phyloP scores from a whole-genome alignment of 768 basidiomycete genomes.

The Trametes meyenii region DNA sequence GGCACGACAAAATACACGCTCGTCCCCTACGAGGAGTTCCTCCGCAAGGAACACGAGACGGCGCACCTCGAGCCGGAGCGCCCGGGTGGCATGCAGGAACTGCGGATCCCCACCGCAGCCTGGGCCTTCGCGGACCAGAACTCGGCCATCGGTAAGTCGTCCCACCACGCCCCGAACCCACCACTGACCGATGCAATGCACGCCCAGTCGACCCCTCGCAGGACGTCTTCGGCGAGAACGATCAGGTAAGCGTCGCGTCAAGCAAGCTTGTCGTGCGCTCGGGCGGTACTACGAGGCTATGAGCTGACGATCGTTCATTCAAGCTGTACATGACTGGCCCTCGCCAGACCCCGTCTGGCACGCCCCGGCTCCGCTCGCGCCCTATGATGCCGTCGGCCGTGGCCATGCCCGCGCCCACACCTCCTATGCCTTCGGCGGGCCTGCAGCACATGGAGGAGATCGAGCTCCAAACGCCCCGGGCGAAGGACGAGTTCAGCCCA shows the following conservation, averaged over 20 bases:
- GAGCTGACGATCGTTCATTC: background rate
- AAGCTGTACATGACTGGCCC: conserved; percentile 27
- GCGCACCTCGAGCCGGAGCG: background rate
- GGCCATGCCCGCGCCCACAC: conserved; percentile 7
- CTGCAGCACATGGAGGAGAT: conserved; percentile 30
- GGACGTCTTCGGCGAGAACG: conserved; percentile 25
- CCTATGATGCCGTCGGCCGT: conserved; percentile 9
- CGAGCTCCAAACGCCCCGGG: conserved; percentile 31
- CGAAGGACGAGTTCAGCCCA: background rate
- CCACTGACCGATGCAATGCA: background rate
- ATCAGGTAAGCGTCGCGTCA: conserved; percentile 23
- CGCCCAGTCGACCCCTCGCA: conserved; percentile 29
- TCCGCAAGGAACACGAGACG: conserved; percentile 30
- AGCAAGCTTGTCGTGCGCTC: background rate
- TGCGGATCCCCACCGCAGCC: conserved; percentile 24
- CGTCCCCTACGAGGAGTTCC: conserved; percentile 71
- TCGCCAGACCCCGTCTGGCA: conserved; percentile 2
- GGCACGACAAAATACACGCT: conserved; percentile 63
- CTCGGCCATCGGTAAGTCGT: conserved; percentile 27
- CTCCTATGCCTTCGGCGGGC: background rate
- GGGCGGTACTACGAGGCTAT: background rate
- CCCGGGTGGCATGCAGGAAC: conserved; percentile 8
- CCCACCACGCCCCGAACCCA: background rate
- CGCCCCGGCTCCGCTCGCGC: conserved; percentile 11
- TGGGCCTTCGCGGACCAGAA: conserved; percentile 32